Base-by-base conservation (phyloP, 2,329 filamentous ascomycete species). In the Fusarium multiceps region DNA sequence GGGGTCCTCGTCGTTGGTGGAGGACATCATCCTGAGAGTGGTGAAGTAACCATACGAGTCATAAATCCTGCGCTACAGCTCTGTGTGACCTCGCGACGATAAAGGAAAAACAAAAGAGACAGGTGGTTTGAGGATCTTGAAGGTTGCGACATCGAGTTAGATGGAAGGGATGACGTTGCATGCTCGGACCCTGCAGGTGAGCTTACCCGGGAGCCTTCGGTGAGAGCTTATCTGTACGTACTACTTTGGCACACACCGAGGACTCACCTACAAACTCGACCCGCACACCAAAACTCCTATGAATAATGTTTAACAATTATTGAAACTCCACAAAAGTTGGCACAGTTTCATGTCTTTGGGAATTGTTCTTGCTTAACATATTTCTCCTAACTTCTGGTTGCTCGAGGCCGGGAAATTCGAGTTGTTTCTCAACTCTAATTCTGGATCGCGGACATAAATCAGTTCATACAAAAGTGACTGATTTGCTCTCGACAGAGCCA, bases 1-100 rank as follows among this genome's bases (percentile, higher is more conserved):
- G 46, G 89, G 89, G 77, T 92, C 89, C 82, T 89, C 85, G 76
- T 90, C 88, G 78, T 87, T 88, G 10, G 84, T 88, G 71, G 88
- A 90, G 80, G 88, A 88, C 88, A 91, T 91, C 87, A 90, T 90
- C 79, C 76, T 83, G 78, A 60, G 55, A 66, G 55, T 46, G 40
- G 28, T 21, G 62, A 58, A 47, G 65, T 43, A 54, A 67, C 42
- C 55, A 69, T 68, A 64, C 59, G 71, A 74, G 75, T 75, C 66
- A 66, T 68, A 51, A 32, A 55, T 27, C 48, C 14, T 50, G 25
- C 27, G 37, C 30, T 53, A 49, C 21, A 37, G 16, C 49, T 54
- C 20, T 37, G 21, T 48, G 40, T 51, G 28, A 13, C 42, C 50
- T 51, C 49, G 34, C 47, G 45, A 51, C 30, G 43, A 34, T 40